A percentile compares a stretch with the other conserved stretches of the same genome.
Conservation (phyloP, 768 basidiomycete species). For the Pulveroboletus ravenelii region DNA sequence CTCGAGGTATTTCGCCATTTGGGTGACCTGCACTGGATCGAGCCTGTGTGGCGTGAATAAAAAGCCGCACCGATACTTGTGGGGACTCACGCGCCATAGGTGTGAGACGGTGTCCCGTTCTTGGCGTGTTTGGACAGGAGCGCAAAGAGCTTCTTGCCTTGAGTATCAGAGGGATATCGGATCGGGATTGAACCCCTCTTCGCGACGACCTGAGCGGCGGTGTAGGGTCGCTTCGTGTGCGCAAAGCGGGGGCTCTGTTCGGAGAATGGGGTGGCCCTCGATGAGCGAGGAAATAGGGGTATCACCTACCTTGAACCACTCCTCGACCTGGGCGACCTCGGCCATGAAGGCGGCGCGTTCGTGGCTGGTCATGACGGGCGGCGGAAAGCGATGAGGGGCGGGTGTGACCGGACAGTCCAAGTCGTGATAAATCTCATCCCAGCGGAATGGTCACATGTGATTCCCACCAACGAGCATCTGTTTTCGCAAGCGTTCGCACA, state of each 20-base stretch:
- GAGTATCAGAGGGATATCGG: constrained; percentile 78
- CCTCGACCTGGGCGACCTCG: constrained; percentile 81
- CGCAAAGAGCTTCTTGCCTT: constrained; percentile 82
- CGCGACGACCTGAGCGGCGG: constrained; percentile 86
- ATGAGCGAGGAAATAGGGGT: constrained; percentile 10
- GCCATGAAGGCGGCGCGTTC: constrained; percentile 68
- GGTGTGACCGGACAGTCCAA: background rate
- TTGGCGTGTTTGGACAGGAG: constrained; percentile 73
- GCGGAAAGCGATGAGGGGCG: constrained; percentile 20
- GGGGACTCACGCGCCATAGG: constrained; percentile 88
- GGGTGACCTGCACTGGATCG: constrained; percentile 95
- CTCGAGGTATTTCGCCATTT: constrained; percentile 98
- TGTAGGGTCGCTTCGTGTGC: constrained; percentile 85
- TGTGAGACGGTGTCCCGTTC: constrained; percentile 81
- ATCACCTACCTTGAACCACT: constrained; percentile 82
- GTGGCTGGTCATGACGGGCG: constrained; percentile 45
- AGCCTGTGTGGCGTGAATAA: constrained; percentile 51
- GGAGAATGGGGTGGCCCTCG: background rate
- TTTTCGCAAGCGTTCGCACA: no score
- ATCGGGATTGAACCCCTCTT: constrained; percentile 88
- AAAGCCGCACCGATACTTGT: background rate
- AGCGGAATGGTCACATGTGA: constrained; percentile 16
- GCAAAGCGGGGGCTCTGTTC: constrained; percentile 82
- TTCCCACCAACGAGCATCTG: constrained; percentile 13
- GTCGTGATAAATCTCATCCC: constrained; percentile 27